These are phyloP conservation scores for Polytrichum formosum DNA, from an alignment of 225 moss, liverwort and hornwort genomes.

Conservation along the genomic window DNA sequence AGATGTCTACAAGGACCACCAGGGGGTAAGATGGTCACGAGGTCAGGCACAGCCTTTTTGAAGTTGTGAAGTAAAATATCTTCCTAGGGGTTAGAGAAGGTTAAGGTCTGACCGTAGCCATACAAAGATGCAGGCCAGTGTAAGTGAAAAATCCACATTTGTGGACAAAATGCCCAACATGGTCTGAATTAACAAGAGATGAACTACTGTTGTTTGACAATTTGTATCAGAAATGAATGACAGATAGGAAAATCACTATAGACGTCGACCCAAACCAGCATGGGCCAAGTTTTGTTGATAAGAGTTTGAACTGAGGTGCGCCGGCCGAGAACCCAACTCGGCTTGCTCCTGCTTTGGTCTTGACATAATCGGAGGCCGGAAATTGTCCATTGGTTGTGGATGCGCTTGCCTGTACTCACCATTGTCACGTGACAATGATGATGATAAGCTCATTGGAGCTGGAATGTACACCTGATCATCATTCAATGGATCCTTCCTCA, in stretches of 20 bases:
- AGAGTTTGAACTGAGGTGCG: slow-evolving; percentile 27
- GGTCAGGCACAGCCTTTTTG: not conserved
- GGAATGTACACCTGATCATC: slow-evolving; percentile 37
- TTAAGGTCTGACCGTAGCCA: too few relatives aligned
- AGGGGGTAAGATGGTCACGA: too few relatives aligned
- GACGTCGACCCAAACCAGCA: slow-evolving; percentile 35
- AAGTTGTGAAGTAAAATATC: not conserved
- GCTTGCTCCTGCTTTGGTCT: slow-evolving; percentile 62
- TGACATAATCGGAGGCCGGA: slow-evolving; percentile 29
- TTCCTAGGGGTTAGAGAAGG: too few relatives aligned
- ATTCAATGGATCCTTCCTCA: slow-evolving; percentile 23
- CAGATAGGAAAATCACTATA: not conserved
- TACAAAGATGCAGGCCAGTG: too few relatives aligned
- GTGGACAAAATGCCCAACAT: too few relatives aligned
- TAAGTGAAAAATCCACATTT: too few relatives aligned
- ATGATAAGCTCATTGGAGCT: slow-evolving; percentile 29
- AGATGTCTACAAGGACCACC: not conserved
- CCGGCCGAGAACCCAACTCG: slow-evolving; percentile 23
- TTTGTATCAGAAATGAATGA: not conserved
- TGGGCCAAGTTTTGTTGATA: slow-evolving; percentile 38
- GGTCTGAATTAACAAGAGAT: not conserved
- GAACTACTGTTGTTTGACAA: not conserved
- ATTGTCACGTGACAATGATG: slow-evolving; percentile 24
- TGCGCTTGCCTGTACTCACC: slow-evolving; percentile 8
- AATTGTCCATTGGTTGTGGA: slow-evolving; percentile 9